Base-by-base conservation (phyloP, 2,329 filamentous ascomycete species). In the Fusarium chuoi region DNA sequence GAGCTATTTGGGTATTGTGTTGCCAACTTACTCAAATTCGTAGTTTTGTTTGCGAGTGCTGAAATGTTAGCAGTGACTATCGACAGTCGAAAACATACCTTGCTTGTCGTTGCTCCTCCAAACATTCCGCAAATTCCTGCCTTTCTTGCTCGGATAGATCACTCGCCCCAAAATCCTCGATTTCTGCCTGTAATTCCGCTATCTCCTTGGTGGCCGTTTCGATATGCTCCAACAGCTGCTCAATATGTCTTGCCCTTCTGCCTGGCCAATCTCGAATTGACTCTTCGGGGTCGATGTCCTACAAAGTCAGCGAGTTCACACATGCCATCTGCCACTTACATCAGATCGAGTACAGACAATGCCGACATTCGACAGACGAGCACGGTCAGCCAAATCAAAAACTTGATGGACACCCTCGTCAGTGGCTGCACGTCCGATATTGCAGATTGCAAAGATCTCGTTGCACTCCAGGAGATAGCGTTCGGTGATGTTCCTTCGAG, bases 391-490 rank as follows among this genome's bases (percentile, higher is more conserved):
- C 7, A 87, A 75, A 2, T 84, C 79, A 56, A 87, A 82, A 2
- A 87, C 82, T 15, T 77, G 76, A 30, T 70, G 71, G 2, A 88
- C 82, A 1, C 84, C 83, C 24, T 78, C 76, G 62, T 87, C 83
- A 1, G 82, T 86, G 2, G 74, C 79, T 0, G 85, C 85, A 15
- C 86, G 80, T 0, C 81, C 82, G 22, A 85, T 85, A 30, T 78
- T 76, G 56, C 83, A 84, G 3, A 87, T 80, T 2, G 81, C 85
- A 57, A 88, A 84, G 7, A 88, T 85, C 63, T 86, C 85, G 59
- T 88, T 73, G 60, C 86, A 87, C 36, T 83, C 44, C 4, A 83
- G 71, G 2, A 87, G 51, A 60, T 87, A 87, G 0, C 82, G 80
- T 63, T 88, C 85, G 0, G 86, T 86, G 22, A 87, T 83, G 28